Evolutionary conservation across 352 stramenopile genomes (phyloP), one percentile per base, ranked within the genome.

Genomic region (Globisporangium barbulae): DNA sequence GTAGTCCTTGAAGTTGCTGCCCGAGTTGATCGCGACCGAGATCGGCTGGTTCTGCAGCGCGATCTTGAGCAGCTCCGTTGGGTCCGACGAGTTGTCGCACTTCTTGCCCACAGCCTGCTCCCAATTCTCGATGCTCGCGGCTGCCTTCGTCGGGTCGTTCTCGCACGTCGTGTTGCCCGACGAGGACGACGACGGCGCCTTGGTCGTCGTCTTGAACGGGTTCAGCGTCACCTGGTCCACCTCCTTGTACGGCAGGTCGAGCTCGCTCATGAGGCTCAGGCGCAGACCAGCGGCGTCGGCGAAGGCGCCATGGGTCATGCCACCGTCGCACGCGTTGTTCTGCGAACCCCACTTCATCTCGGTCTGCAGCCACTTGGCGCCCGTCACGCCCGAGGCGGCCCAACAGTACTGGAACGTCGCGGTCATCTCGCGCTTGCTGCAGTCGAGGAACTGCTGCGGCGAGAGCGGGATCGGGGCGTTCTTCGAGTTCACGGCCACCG

Each of bases 271-370:
- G 42, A 91, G 56, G 53, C 72, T 77, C 57, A 88, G 79, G 19
- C 74, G 71, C 53, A 81, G 60, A 19, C 73, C 64, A 0, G 82
- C 79, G 2, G 82, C 85, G 42, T 94, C 83, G 59, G 89, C 91
- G 60, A 93, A 89, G 25, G 84, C 84, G 9, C 81, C 83, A 59
- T 93, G 84, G 19, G 84, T 93, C 84, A 93, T 93, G 30, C 84
- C 84, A 59, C 84, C 84, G 42, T 90, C 80, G 30, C 84, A 93
- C 15, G 76, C 82, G n/a, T 90, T 63, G 68, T 93, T 93, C 57
- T 73, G 70, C n/a, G 80, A 91, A 15, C 72, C 74, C 82, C 83
- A 94, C 33, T 77, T 78, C 83, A 90, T 91, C n/a, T 72, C 76
- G 31, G 52, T 72, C 57, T 85, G 62, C 31, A 94, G 59, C 85